Percentiles rank a stretch among this genome's conserved stretches.
Evolutionary conservation across 129 eudicot genomes (phyloP).

Genomic region (Deinandra increscens): DNA sequence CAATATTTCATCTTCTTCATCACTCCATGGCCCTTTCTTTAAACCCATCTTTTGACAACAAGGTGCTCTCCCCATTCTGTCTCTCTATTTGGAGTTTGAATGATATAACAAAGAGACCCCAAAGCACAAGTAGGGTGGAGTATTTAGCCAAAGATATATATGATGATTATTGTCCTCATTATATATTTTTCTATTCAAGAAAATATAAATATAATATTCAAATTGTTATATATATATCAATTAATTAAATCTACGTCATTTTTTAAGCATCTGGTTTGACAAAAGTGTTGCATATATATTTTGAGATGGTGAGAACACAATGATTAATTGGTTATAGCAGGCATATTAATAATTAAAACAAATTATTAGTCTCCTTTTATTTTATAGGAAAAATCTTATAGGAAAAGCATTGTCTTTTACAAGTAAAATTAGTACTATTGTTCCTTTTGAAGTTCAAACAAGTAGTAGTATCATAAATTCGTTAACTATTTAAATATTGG

Average conservation of each 20-base stretch:
- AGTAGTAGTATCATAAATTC: no score
- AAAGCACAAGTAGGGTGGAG: slow-evolving; percentile 17
- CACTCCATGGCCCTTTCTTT: slow-evolving; percentile 86
- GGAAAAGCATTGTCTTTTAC: no score
- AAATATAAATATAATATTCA: neutral
- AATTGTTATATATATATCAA: neutral
- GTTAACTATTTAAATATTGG: no score
- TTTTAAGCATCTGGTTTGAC: slow-evolving; percentile 3
- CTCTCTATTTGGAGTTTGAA: slow-evolving; percentile 11
- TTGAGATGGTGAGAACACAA: no score
- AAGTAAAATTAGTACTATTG: no score
- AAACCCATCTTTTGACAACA: slow-evolving; percentile 83
- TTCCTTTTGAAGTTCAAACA: no score
- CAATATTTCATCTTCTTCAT: slow-evolving; percentile 63
- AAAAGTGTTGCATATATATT: no score
- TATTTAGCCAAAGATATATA: slow-evolving; percentile 17
- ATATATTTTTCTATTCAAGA: neutral
- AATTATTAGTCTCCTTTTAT: no score
- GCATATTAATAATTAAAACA: no score
- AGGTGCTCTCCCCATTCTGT: slow-evolving; percentile 75
- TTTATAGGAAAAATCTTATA: no score
- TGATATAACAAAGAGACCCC: slow-evolving; percentile 10
- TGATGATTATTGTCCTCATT: slow-evolving; percentile 19
- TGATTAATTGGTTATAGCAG: no score
- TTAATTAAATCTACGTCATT: neutral